A percentile compares a stretch with the other conserved stretches of the same genome.
Conservation (phyloP, 768 basidiomycete species). For the Psilocybe subaeruginosa region DNA sequence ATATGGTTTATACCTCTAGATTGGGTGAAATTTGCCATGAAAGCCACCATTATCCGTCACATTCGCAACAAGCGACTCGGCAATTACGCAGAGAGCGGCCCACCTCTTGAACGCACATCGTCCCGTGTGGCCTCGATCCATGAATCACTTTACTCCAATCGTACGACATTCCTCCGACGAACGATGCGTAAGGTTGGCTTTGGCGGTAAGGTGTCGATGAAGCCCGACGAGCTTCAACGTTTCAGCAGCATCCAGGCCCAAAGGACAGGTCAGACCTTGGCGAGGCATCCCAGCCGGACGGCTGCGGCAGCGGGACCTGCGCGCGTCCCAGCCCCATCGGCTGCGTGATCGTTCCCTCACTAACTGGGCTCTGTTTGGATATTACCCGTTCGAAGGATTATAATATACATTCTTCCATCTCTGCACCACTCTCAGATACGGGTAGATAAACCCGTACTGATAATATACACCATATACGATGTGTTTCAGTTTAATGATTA, state of each 20-base stretch:
- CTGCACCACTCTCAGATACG: background rate
- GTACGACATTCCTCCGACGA: conserved; percentile 89
- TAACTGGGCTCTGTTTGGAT: background rate
- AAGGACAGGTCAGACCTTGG: conserved; percentile 72
- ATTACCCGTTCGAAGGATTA: background rate
- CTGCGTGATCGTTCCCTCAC: background rate
- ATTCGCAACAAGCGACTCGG: conserved; percentile 70
- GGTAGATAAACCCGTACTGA: background rate
- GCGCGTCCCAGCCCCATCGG: background rate
- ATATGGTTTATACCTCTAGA: conserved; percentile 96
- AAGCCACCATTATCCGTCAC: conserved; percentile 85
- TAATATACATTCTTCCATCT: background rate
- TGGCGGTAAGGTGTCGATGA: conserved; percentile 74
- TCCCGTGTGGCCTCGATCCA: conserved; percentile 92
- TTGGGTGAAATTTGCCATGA: conserved; percentile 95
- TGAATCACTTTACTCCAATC: conserved; percentile 94
- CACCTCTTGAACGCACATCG: conserved; percentile 83
- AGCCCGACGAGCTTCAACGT: conserved; percentile 81
- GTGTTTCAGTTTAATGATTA: no score
- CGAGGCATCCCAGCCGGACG: conserved; percentile 63
- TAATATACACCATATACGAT: background rate
- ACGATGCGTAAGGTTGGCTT: conserved; percentile 89
- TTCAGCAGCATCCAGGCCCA: conserved; percentile 88
- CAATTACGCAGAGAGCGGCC: conserved; percentile 41
- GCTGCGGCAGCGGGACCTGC: background rate